A percentile compares a stretch with the other conserved stretches of the same genome.
Evolutionary conservation across 1,284 basidiomycete genomes (phyloP).

Genomic region (Kwoniella shivajii): DNA sequence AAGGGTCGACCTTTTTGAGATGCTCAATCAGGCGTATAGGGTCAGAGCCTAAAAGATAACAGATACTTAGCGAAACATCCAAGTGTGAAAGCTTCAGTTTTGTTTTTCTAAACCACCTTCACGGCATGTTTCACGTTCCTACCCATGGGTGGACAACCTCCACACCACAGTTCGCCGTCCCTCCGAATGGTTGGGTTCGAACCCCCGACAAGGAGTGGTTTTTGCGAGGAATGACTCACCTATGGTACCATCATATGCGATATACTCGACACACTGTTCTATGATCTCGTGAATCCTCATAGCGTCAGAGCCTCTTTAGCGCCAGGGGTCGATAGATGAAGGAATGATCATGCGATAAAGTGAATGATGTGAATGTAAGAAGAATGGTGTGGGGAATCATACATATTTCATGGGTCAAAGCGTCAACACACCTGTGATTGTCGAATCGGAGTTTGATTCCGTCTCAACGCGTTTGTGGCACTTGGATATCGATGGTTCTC

Average conservation of each 20-base stretch:
- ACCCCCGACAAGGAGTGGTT: constrained; percentile 13
- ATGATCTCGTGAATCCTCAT: constrained; percentile 52
- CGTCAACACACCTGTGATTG: background rate
- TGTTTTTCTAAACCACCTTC: background rate
- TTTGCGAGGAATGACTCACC: constrained; percentile 40
- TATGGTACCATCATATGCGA: constrained; percentile 45
- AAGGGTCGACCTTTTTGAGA: constrained; percentile 31
- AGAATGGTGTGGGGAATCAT: background rate
- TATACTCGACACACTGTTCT: constrained; percentile 46
- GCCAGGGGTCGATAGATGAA: background rate
- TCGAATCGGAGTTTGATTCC: background rate
- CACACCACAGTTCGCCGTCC: constrained; percentile 7
- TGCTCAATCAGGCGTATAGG: constrained; percentile 27
- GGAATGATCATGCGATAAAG: background rate
- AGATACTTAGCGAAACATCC: background rate
- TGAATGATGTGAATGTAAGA: background rate
- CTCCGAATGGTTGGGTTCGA: constrained; percentile 22
- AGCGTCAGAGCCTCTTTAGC: constrained; percentile 6
- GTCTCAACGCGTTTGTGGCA: background rate
- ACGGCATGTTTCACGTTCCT: background rate
- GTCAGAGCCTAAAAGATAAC: constrained; percentile 32
- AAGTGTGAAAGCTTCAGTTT: background rate
- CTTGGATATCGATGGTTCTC: too few relatives aligned
- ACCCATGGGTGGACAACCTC: constrained; percentile 25
- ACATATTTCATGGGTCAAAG: background rate